Conservation (phyloP, 495 filamentous ascomycete species). For the Cetradonia linearis region DNA sequence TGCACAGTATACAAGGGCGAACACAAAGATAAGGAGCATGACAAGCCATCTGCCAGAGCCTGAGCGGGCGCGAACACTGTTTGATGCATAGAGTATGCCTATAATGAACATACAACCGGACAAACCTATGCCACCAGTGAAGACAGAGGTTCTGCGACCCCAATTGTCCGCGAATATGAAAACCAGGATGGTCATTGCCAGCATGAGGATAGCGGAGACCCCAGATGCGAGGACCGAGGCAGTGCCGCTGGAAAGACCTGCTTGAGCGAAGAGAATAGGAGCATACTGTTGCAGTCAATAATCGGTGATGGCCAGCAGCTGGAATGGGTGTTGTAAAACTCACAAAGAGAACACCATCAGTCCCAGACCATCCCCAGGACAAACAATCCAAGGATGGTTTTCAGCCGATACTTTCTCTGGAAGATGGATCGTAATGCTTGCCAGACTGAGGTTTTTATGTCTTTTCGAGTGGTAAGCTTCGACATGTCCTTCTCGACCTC, state of each 20-base stretch:
- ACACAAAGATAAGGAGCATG: conserved; percentile 39
- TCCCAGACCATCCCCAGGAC: conserved; percentile 39
- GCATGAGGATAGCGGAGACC: conserved; percentile 44
- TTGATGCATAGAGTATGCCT: conserved; percentile 41
- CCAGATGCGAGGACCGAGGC: conserved; percentile 46
- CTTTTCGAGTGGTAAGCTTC: not conserved
- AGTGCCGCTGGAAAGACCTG: conserved; percentile 38
- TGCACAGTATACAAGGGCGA: conserved; percentile 25
- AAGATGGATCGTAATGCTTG: conserved; percentile 22
- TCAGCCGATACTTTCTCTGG: conserved; percentile 27
- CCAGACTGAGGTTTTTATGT: not conserved
- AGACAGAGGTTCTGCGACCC: conserved; percentile 48
- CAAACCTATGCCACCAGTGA: conserved; percentile 45
- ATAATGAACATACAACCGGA: conserved; percentile 39
- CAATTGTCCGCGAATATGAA: conserved; percentile 51
- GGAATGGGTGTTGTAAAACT: conserved; percentile 20
- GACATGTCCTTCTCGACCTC: conserved; percentile 40
- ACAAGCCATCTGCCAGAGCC: conserved; percentile 47
- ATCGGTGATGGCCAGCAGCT: too few relatives aligned
- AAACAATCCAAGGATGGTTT: conserved; percentile 36
- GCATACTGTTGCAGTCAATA: conserved; percentile 34
- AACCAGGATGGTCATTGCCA: conserved; percentile 43
- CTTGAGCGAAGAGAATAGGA: conserved; percentile 42
- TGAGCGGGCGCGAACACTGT: conserved; percentile 34
- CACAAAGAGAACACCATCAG: conserved; percentile 44